phyloP scores from a whole-genome alignment of 2,329 filamentous ascomycete species.

The Colletotrichum lentis region DNA sequence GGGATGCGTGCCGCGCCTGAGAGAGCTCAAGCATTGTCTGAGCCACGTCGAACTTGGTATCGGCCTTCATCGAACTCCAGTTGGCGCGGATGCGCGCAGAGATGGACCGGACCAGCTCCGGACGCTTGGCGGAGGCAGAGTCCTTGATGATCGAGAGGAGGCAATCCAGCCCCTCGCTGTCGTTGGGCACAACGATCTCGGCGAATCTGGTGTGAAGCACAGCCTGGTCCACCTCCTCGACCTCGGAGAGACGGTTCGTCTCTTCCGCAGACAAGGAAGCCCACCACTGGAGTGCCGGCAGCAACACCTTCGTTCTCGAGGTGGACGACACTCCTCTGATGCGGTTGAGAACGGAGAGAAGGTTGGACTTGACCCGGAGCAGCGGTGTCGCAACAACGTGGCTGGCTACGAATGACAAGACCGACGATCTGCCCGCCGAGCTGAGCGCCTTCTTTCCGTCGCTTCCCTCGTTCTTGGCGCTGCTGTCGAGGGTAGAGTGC shows the following conservation, averaged over 20 bases:
- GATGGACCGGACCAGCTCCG: conserved; percentile 67
- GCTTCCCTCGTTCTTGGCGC: conserved; percentile 50
- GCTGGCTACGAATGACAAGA: conserved; percentile 76
- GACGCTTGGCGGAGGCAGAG: conserved; percentile 50
- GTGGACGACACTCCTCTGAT: conserved; percentile 75
- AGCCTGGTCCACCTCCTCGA: conserved; percentile 54
- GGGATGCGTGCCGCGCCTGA: conserved; percentile 58
- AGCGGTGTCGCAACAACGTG: conserved; percentile 76
- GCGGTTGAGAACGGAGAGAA: conserved; percentile 77
- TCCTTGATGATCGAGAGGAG: conserved; percentile 59
- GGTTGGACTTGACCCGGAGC: conserved; percentile 71
- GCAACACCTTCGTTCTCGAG: conserved; percentile 76
- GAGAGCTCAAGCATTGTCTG: conserved; percentile 70
- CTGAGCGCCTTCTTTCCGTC: conserved; percentile 62
- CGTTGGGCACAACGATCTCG: conserved; percentile 63
- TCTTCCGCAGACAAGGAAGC: conserved; percentile 61
- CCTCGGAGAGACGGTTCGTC: conserved; percentile 53
- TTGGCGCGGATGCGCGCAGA: conserved; percentile 75
- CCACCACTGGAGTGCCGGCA: conserved; percentile 80
- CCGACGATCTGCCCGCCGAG: conserved; percentile 67
- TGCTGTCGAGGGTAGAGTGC: conserved; percentile 65
- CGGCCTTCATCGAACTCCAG: conserved; percentile 76
- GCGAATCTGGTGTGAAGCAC: conserved; percentile 56
- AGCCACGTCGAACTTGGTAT: conserved; percentile 66
- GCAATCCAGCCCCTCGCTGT: conserved; percentile 60